These are phyloP conservation scores for Allium sativum DNA, from an alignment of 106 monocot species.

Conservation along the genomic window DNA sequence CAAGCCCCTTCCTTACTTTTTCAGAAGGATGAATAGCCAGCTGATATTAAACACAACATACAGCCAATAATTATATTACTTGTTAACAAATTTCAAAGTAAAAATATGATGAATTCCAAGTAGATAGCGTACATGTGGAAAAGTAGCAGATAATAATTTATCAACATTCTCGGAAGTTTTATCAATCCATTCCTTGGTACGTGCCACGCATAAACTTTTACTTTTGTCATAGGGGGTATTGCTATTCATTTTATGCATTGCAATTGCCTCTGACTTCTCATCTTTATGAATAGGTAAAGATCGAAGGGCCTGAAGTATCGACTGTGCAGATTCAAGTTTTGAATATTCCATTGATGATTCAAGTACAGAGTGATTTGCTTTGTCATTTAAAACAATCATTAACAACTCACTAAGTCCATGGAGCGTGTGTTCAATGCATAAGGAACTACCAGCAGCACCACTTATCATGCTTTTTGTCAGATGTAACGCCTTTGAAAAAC, in stretches of 20 bases:
- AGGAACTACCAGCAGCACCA: conserved; percentile 71
- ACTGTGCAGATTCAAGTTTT: conserved; percentile 33
- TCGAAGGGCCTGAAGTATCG: conserved; percentile 60
- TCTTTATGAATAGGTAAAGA: conserved; percentile 31
- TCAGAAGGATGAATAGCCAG: conserved; percentile 71
- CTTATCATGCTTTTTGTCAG: conserved; percentile 54
- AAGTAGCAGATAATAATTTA: conserved; percentile 64
- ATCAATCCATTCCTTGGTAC: conserved; percentile 64
- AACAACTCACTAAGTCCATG: conserved; percentile 74
- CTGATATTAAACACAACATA: conserved; percentile 28
- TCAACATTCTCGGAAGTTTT: conserved; percentile 62
- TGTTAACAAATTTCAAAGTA: too few relatives aligned
- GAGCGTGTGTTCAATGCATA: conserved; percentile 64
- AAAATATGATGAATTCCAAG: conserved; percentile 1
- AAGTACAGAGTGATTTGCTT: conserved; percentile 36
- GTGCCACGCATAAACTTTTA: conserved; percentile 43
- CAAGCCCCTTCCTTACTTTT: conserved; percentile 68
- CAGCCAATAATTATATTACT: not conserved
- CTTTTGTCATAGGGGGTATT: conserved; percentile 1
- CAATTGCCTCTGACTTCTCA: conserved; percentile 7
- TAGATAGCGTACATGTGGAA: conserved; percentile 72
- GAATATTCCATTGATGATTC: conserved; percentile 12
- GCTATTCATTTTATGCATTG: conserved; percentile 8
- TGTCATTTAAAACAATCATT: conserved; percentile 62
- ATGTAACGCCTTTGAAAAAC: conserved; percentile 64